A percentile compares a stretch with the other conserved stretches of the same genome.
These are phyloP conservation scores for Termitomyces sp. DNA, from an alignment of 768 basidiomycete genomes.

Conservation along the genomic window DNA sequence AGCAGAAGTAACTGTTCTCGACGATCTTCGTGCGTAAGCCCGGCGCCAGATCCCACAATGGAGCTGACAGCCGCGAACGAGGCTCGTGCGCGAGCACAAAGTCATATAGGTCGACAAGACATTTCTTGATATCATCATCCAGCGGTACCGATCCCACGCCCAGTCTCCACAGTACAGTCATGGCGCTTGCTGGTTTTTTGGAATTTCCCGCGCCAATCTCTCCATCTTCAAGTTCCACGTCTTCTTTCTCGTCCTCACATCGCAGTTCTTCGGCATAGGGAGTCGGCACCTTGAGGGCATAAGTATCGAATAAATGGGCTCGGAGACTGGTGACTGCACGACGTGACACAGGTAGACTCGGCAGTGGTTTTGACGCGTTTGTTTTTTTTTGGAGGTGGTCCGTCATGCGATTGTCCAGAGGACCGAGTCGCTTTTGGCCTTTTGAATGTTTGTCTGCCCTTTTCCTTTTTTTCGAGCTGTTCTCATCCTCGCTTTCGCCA, in stretches of 20 bases:
- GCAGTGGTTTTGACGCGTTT: neutral
- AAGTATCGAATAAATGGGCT: neutral
- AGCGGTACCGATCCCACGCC: neutral
- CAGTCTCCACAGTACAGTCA: neutral
- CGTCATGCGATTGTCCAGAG: neutral
- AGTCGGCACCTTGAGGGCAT: no score
- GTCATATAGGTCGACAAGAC: neutral
- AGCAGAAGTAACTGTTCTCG: neutral
- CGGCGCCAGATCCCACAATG: constrained; percentile 5
- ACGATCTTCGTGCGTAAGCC: neutral
- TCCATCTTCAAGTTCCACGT: neutral
- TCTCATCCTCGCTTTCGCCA: neutral
- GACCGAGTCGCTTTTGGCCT: neutral
- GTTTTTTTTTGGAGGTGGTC: neutral
- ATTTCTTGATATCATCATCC: neutral
- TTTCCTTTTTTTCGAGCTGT: neutral
- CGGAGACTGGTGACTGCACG: neutral
- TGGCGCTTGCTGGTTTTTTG: no score
- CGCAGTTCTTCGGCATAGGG: neutral
- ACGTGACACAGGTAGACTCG: no score
- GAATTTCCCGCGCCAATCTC: no score
- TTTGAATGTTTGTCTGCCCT: neutral
- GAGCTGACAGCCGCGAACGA: neutral
- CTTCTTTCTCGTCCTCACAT: neutral
- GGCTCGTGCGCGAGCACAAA: neutral